phyloP scores from a whole-genome alignment of 768 basidiomycete species.

The Phaffia australis region DNA sequence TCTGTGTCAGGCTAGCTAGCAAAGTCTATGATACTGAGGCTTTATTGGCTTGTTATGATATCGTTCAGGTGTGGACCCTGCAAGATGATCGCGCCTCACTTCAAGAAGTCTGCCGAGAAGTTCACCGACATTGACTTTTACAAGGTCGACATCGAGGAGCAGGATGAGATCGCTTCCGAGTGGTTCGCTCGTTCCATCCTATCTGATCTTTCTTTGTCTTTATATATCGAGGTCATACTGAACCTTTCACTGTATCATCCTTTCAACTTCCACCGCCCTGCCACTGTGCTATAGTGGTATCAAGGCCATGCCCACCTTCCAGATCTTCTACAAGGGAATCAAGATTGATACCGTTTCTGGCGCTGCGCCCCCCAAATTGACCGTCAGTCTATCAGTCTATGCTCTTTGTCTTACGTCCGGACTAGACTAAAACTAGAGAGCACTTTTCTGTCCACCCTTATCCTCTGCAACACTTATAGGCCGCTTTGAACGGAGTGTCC shows the following conservation, averaged over 20 bases:
- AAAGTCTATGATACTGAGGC: background rate
- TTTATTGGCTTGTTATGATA: background rate
- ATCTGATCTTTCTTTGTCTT: background rate
- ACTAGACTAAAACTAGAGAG: no score
- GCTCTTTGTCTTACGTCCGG: background rate
- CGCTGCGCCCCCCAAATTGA: constrained; percentile 29
- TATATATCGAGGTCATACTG: background rate
- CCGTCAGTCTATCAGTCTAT: constrained; percentile 5
- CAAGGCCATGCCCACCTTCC: constrained; percentile 42
- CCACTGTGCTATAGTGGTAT: constrained; percentile 26
- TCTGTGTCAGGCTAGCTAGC: background rate
- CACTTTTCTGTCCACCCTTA: no score
- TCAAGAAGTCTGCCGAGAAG: constrained; percentile 35
- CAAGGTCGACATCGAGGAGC: constrained; percentile 41
- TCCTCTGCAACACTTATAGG: no score
- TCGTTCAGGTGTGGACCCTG: constrained; percentile 29
- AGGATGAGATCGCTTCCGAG: constrained; percentile 30
- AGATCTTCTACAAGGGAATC: constrained; percentile 37
- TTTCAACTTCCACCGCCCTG: background rate
- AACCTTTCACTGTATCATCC: background rate
- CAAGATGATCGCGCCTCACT: constrained; percentile 39
- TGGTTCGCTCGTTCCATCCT: background rate
- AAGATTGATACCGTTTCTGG: constrained; percentile 37
- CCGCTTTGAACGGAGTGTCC: no score
- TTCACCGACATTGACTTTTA: constrained; percentile 36